Percentiles rank a stretch among this genome's conserved stretches.
Conservation (phyloP, 306 rosid genomes). For the apple (Malus domestica) region DNA sequence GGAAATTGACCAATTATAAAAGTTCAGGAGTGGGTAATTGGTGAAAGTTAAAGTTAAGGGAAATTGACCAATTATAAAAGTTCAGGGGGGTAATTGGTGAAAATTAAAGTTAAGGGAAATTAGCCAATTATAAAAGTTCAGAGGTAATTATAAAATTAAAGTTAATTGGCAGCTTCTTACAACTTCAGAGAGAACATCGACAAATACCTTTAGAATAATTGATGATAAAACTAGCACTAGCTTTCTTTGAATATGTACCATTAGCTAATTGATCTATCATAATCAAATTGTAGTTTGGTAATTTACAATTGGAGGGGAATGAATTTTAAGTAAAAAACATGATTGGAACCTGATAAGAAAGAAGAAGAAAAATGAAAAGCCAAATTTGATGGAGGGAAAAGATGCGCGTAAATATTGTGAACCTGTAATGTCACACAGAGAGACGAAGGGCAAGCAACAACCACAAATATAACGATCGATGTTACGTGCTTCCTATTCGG, state of each 20-base stretch:
- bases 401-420: not conserved
- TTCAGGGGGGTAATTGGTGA: no score
- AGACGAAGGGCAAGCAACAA: not conserved
- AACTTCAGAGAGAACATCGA: no score
- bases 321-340: not conserved
- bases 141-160: no score
- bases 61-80: no score
- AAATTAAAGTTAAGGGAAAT: no score
- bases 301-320: not conserved
- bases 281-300: not conserved
- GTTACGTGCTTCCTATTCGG: not conserved
- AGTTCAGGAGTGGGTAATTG: no score
- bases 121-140: no score
- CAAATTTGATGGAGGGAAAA: not conserved
- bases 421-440: not conserved
- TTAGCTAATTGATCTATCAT: not conserved
- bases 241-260: not conserved
- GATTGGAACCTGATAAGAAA: not conserved
- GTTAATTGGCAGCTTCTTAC: no score
- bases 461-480: not conserved
- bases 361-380: not conserved
- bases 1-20: no score
- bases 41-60: no score
- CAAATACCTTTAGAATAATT: no score
- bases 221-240: no score